phyloP scores from a whole-genome alignment of 495 filamentous ascomycete species.

The Umbilicaria muhlenbergii region DNA sequence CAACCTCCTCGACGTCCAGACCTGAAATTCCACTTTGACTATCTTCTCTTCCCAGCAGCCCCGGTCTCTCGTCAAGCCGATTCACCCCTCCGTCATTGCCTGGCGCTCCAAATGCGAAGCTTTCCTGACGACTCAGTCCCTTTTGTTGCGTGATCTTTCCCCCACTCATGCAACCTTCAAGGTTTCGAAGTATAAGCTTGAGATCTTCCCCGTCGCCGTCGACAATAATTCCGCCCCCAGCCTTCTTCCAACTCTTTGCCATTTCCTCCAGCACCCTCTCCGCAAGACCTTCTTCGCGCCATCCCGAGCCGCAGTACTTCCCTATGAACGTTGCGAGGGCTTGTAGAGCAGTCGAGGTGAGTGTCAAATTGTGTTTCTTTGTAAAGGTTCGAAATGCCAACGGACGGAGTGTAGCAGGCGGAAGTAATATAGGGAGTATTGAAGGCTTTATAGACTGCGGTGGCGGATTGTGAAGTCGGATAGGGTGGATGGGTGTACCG shows the following conservation, averaged over 20 bases:
- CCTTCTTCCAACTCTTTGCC: constrained; percentile 76
- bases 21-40: constrained; percentile 42
- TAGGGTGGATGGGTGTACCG: constrained; percentile 63
- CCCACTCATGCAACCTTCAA: constrained; percentile 74
- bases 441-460: constrained; percentile 46
- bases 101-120: constrained; percentile 27
- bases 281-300: constrained; percentile 87
- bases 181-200: constrained; percentile 59
- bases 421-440: constrained; percentile 76
- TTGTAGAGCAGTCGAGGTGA: constrained; percentile 76
- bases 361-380: constrained; percentile 90
- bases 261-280: constrained; percentile 87
- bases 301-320: constrained; percentile 84
- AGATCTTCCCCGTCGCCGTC: constrained; percentile 57
- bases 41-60: constrained; percentile 33
- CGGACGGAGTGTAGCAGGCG: constrained; percentile 71
- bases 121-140: constrained; percentile 42
- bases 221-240: constrained; percentile 70
- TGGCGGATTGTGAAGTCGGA: constrained; percentile 27
- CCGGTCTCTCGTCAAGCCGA: constrained; percentile 24
- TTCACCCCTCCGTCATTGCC: constrained; percentile 15
- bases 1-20: constrained; percentile 46
- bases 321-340: constrained; percentile 79
- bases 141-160: constrained; percentile 39
- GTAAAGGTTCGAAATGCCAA: constrained; percentile 93